Conservation (phyloP, 345 rosid species). For the Brassica juncea region DNA sequence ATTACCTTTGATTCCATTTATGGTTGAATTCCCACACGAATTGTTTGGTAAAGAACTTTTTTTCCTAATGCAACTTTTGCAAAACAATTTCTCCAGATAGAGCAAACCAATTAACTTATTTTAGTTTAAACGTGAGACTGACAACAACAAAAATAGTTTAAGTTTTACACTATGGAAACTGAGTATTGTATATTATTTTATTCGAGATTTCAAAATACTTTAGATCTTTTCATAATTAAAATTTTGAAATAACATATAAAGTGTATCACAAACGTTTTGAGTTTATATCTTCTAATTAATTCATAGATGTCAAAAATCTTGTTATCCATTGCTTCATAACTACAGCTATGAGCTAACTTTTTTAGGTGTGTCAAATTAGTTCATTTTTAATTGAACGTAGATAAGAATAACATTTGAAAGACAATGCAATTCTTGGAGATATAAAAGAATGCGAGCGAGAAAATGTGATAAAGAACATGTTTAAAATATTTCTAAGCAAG, state of each 20-base stretch:
- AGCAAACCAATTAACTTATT: neutral
- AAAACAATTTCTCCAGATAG: neutral
- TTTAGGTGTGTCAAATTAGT: neutral
- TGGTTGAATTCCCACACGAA: neutral
- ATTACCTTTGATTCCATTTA: neutral
- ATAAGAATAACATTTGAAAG: neutral
- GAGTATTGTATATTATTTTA: neutral
- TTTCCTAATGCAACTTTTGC: neutral
- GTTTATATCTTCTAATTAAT: neutral
- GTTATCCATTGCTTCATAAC: neutral
- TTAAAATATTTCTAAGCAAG: slow-evolving; percentile 12
- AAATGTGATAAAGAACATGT: neutral
- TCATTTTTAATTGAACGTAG: neutral
- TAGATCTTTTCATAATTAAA: neutral
- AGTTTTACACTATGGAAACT: neutral
- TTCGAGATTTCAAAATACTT: neutral
- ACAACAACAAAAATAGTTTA: neutral
- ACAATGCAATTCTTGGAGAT: neutral
- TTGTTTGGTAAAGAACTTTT: neutral
- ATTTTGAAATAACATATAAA: neutral
- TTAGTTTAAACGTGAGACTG: neutral
- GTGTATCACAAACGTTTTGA: neutral
- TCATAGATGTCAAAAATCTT: neutral
- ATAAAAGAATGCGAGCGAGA: neutral
- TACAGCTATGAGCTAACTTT: neutral